A percentile compares a stretch with the other conserved stretches of the same genome.
Conservation (phyloP, 176 grass and related monocot species). For the Oryza meridionalis region DNA sequence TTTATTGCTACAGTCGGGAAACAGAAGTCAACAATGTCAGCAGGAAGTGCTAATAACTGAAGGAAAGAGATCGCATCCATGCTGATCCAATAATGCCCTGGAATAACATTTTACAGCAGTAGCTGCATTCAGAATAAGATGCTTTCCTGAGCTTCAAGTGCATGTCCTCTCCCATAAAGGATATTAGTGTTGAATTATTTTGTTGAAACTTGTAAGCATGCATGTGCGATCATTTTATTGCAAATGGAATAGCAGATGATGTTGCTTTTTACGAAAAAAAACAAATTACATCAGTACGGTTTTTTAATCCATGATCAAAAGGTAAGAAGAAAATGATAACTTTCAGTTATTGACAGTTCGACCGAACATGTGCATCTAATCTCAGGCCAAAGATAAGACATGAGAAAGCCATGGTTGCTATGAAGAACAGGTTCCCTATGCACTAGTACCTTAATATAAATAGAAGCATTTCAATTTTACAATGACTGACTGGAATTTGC, state of each 20-base stretch:
- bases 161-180: background rate
- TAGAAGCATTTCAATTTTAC: background rate
- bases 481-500: background rate
- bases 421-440: conserved; percentile 10
- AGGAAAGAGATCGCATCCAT: conserved; percentile 9
- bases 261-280: background rate
- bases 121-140: conserved; percentile 6
- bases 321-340: background rate
- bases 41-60: conserved; percentile 35
- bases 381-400: background rate
- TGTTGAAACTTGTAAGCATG: background rate
- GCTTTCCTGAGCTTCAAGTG: background rate
- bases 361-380: conserved; percentile 11
- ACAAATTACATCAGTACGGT: conserved; percentile 8
- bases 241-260: conserved; percentile 15
- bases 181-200: background rate
- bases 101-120: conserved; percentile 1
- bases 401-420: background rate
- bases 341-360: conserved; percentile 2
- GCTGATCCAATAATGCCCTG: background rate
- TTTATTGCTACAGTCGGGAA: conserved; percentile 71
- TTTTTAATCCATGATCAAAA: background rate
- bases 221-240: background rate
- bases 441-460: conserved; percentile 11
- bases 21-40: conserved; percentile 23